A percentile compares a stretch with the other conserved stretches of the same genome.
Conservation (phyloP, 495 filamentous ascomycete genomes). For the Talaromyces ruber region DNA sequence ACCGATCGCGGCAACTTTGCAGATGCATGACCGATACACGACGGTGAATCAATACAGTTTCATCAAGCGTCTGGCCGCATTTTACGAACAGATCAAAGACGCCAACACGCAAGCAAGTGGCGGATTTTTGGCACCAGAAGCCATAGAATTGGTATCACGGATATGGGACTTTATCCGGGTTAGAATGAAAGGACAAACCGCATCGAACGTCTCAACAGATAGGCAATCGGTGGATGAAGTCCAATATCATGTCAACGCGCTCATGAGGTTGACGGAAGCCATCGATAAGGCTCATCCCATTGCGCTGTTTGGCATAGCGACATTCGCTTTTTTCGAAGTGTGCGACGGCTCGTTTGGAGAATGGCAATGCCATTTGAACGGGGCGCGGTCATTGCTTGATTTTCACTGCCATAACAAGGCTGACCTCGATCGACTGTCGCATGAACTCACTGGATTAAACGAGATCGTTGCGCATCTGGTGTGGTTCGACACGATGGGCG, state of each 20-base stretch:
- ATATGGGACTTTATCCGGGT: conserved; percentile 18
- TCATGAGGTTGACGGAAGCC: conserved; percentile 19
- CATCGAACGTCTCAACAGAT: background rate
- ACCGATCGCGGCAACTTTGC: conserved; percentile 4
- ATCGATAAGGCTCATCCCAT: conserved; percentile 23
- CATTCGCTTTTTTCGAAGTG: conserved; percentile 27
- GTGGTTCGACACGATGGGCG: conserved; percentile 25
- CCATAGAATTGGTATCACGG: conserved; percentile 18
- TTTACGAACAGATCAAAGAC: conserved; percentile 20
- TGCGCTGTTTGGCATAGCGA: conserved; percentile 24
- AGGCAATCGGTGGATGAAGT: conserved; percentile 10
- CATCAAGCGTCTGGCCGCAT: conserved; percentile 20
- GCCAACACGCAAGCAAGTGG: conserved; percentile 11
- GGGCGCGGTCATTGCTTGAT: conserved; percentile 24
- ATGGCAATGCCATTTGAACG: conserved; percentile 26
- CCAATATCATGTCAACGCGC: conserved; percentile 20
- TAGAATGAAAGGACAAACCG: conserved; percentile 14
- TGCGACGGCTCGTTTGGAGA: conserved; percentile 23
- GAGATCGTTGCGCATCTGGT: conserved; percentile 23
- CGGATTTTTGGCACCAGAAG: conserved; percentile 16
- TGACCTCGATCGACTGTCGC: conserved; percentile 15
- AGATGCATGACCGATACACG: conserved; percentile 1
- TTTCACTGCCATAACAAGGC: conserved; percentile 19
- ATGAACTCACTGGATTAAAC: conserved; percentile 15
- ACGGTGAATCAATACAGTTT: conserved; percentile 24